These are phyloP conservation scores for Hypoxylon sp. DNA, from an alignment of 2,329 filamentous ascomycete genomes.

Conservation along the genomic window DNA sequence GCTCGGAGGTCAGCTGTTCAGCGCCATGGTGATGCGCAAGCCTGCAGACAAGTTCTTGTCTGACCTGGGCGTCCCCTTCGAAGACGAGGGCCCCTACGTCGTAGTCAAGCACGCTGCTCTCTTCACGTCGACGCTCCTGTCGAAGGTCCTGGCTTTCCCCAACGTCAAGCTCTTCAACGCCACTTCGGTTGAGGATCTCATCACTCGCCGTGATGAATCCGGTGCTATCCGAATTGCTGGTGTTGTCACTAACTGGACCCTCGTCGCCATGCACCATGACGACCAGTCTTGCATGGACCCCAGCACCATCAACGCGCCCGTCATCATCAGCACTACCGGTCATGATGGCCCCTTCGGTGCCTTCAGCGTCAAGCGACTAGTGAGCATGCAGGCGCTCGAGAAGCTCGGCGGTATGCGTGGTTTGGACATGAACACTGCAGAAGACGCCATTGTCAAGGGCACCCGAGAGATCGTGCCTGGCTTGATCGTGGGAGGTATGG, in stretches of 20 bases:
- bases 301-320: constrained; percentile 93
- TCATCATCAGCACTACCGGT: constrained; percentile 90
- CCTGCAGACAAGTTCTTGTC: constrained; percentile 86
- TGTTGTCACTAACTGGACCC: constrained; percentile 96
- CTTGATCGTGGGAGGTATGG: constrained; percentile 94
- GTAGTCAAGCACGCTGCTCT: constrained; percentile 95
- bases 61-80: constrained; percentile 85
- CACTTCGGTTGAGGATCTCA: constrained; percentile 90
- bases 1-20: constrained; percentile 95
- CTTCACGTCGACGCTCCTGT: constrained; percentile 89
- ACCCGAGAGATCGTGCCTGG: constrained; percentile 90
- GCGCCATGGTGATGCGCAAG: constrained; percentile 95
- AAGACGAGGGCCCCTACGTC: constrained; percentile 89
- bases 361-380: constrained; percentile 90
- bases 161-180: constrained; percentile 98
- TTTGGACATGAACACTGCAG: constrained; percentile 90
- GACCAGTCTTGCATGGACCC: constrained; percentile 97
- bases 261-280: constrained; percentile 88
- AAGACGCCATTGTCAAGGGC: constrained; percentile 93
- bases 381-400: constrained; percentile 86
- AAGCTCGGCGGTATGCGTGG: constrained; percentile 93
- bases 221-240: constrained; percentile 79
- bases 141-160: constrained; percentile 84
- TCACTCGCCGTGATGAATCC: constrained; percentile 75
- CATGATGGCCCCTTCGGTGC: constrained; percentile 93